These are phyloP conservation scores for Aschersonia sp. DNA, from an alignment of 2,329 filamentous ascomycete species.

Conservation along the genomic window DNA sequence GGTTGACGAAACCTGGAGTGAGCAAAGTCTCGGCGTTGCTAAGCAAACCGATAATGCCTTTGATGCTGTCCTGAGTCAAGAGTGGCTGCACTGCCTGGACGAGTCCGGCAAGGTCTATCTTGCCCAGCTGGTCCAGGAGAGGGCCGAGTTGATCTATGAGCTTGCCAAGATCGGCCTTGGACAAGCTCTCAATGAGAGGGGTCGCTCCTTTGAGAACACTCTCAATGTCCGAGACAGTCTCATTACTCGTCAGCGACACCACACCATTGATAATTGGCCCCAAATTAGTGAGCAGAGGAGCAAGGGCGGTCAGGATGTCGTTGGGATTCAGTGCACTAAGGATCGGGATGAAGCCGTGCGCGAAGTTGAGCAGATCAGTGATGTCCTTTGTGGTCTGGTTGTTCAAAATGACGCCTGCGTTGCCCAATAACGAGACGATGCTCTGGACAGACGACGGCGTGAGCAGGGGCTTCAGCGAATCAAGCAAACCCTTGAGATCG, in stretches of 20 bases:
- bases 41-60: conserved; percentile 6
- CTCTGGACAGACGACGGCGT: conserved; percentile 12
- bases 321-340: neutral
- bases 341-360: neutral
- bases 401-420: conserved; percentile 7
- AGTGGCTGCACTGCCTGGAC: conserved; percentile 6
- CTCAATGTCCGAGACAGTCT: conserved; percentile 2
- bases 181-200: conserved; percentile 3
- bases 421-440: conserved; percentile 11
- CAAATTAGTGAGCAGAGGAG: neutral
- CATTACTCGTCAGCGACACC: conserved; percentile 1
- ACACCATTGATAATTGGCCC: conserved; percentile 1
- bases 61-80: conserved; percentile 8
- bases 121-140: conserved; percentile 2
- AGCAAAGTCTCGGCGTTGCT: conserved; percentile 1
- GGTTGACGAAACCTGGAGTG: conserved; percentile 9
- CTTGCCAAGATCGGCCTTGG: conserved; percentile 4
- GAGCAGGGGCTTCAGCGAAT: conserved; percentile 11
- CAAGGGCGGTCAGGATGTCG: neutral
- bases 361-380: neutral
- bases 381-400: conserved; percentile 1
- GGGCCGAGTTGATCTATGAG: conserved; percentile 3
- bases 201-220: conserved; percentile 1
- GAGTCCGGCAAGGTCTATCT: conserved; percentile 2
- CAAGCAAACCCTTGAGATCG: conserved; percentile 18